phyloP scores from a whole-genome alignment of 2,329 filamentous ascomycete genomes.

The Fusarium praegraminearum region DNA sequence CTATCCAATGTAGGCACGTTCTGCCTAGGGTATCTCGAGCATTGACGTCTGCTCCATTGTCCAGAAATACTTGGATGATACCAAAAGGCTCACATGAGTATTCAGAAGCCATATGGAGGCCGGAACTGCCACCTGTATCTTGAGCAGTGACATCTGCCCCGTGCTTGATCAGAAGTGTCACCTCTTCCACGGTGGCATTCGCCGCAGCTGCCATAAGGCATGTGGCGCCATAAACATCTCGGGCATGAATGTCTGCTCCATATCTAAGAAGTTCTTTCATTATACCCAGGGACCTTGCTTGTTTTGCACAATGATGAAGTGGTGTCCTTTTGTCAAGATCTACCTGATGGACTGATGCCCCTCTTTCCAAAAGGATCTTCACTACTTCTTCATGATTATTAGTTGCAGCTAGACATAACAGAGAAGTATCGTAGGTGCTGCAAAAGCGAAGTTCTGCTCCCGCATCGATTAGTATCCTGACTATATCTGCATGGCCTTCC shows the following conservation, averaged over 20 bases:
- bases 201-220: accelerated
- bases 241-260: not conserved
- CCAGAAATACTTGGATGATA: accelerated
- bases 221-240: accelerated
- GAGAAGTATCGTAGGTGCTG: accelerated
- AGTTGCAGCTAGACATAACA: accelerated
- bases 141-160: not conserved
- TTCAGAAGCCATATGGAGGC: not conserved
- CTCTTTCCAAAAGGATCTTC: accelerated
- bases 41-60: not conserved
- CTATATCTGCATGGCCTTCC: accelerated
- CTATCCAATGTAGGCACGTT: not conserved
- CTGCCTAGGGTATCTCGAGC: accelerated
- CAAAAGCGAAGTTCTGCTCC: accelerated
- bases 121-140: accelerated
- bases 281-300: accelerated
- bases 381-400: accelerated
- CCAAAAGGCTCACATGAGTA: accelerated
- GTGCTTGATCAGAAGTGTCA: accelerated
- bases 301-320: accelerated
- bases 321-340: accelerated
- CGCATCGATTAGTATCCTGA: accelerated
- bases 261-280: accelerated
- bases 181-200: accelerated
- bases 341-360: accelerated